Evolutionary conservation across 2,329 filamentous ascomycete species (phyloP).

Genomic region (Neurospora sp.): DNA sequence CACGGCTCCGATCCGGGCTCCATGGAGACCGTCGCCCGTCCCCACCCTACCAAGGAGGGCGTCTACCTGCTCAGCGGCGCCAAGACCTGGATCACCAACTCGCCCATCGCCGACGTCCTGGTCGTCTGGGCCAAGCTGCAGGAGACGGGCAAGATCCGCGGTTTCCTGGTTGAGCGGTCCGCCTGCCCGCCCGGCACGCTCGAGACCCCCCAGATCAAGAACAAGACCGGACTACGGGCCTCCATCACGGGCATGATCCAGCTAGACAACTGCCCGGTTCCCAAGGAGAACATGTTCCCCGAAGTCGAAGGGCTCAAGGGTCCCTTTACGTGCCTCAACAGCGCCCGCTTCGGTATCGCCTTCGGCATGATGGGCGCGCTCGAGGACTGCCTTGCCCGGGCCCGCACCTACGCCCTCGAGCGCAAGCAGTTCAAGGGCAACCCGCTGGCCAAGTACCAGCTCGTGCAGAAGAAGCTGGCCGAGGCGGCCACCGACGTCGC

Average conservation of each 20-base stretch:
- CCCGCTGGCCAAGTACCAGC: slow-evolving; percentile 88
- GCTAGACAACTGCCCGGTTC: slow-evolving; percentile 80
- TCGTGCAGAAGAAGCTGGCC: slow-evolving; percentile 94
- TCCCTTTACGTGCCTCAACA: slow-evolving; percentile 91
- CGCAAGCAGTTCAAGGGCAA: slow-evolving; percentile 95
- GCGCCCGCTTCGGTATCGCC: slow-evolving; percentile 84
- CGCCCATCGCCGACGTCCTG: slow-evolving; percentile 70
- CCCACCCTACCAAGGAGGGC: slow-evolving; percentile 68
- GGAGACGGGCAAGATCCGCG: slow-evolving; percentile 85
- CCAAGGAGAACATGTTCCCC: slow-evolving; percentile 88
- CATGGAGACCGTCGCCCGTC: slow-evolving; percentile 71
- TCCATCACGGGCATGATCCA: slow-evolving; percentile 98
- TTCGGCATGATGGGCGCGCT: slow-evolving; percentile 89
- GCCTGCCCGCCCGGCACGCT: slow-evolving; percentile 80
- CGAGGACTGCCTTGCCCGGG: slow-evolving; percentile 77
- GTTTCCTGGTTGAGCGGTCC: slow-evolving; percentile 79
- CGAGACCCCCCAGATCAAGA: slow-evolving; percentile 82
- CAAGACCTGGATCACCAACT: slow-evolving; percentile 91
- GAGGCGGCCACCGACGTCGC: slow-evolving; percentile 87
- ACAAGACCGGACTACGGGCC: slow-evolving; percentile 89
- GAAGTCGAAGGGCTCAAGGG: slow-evolving; percentile 77
- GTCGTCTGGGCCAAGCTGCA: slow-evolving; percentile 89
- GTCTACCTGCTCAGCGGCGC: slow-evolving; percentile 64
- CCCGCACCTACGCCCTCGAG: slow-evolving; percentile 81
- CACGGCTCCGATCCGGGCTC: slow-evolving; percentile 79